Percentiles rank a stretch among this genome's conserved stretches.
These are phyloP conservation scores for Priceomyces haplophilus DNA, from an alignment of 805 yeast species.

Conservation along the genomic window DNA sequence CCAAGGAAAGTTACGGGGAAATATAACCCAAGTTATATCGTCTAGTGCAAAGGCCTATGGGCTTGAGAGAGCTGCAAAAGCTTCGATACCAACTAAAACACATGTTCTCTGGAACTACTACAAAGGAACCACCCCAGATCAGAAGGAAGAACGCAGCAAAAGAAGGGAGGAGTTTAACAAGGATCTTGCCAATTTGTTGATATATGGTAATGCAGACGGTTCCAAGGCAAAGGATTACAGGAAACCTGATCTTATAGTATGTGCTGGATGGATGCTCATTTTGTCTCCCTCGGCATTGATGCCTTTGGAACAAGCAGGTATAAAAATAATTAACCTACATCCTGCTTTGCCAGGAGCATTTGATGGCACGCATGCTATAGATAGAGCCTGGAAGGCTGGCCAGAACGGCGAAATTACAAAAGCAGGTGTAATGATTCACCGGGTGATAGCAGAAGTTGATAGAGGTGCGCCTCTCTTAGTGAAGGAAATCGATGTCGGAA, in stretches of 20 bases:
- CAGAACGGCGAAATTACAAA: conserved; percentile 71
- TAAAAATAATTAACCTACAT: conserved; percentile 88
- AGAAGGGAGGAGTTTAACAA: conserved; percentile 72
- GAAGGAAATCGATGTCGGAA: conserved; percentile 66
- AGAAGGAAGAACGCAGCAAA: conserved; percentile 50
- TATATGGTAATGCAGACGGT: conserved; percentile 45
- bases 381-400: conserved; percentile 93
- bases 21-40: conserved; percentile 76
- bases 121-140: conserved; percentile 68
- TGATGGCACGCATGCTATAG: conserved; percentile 96
- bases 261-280: conserved; percentile 99
- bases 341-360: conserved; percentile 97
- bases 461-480: conserved; percentile 87
- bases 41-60: conserved; percentile 89
- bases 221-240: conserved; percentile 26
- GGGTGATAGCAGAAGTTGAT: conserved; percentile 94
- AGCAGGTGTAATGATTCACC: conserved; percentile 96
- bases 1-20: conserved; percentile 43
- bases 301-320: conserved; percentile 55
- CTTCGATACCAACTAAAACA: conserved; percentile 64
- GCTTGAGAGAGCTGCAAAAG: conserved; percentile 68
- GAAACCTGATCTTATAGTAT: conserved; percentile 82
- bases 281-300: conserved; percentile 71
- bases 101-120: conserved; percentile 76
- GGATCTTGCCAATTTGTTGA: conserved; percentile 70